Conservation (phyloP, 306 rosid genomes). For the Hylodesmum podocarpum region DNA sequence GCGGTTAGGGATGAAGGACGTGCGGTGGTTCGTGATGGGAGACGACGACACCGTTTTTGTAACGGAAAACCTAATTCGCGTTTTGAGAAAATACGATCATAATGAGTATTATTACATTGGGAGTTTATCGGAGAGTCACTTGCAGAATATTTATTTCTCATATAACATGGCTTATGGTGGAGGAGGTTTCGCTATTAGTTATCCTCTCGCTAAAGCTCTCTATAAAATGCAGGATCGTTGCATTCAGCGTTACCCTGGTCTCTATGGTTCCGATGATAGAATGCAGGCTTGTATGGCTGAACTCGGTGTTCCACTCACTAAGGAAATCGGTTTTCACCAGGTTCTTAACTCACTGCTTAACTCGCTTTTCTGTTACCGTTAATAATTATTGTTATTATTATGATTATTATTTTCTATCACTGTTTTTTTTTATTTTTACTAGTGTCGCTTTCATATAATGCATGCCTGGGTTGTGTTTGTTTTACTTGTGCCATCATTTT, state of each 20-base stretch:
- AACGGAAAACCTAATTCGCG: conserved; percentile 68
- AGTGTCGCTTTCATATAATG: conserved; percentile 13
- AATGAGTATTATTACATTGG: conserved; percentile 86
- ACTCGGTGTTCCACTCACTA: conserved; percentile 98
- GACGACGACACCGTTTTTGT: conserved; percentile 97
- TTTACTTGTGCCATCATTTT: neutral
- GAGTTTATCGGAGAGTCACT: conserved; percentile 83
- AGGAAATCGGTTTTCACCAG: conserved; percentile 97
- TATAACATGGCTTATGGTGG: conserved; percentile 99
- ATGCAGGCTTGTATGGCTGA: conserved; percentile 99
- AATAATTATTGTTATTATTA: neutral
- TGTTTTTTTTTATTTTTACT: neutral
- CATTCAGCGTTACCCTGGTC: conserved; percentile 78
- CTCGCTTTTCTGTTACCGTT: neutral
- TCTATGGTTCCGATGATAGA: conserved; percentile 96
- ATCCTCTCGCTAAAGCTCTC: conserved; percentile 73
- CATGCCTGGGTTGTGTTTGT: neutral
- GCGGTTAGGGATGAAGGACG: conserved; percentile 63
- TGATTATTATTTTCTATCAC: neutral
- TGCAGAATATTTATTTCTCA: conserved; percentile 90
- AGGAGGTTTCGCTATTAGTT: conserved; percentile 94
- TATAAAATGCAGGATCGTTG: conserved; percentile 84
- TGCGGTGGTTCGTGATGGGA: conserved; percentile 98
- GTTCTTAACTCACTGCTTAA: conserved; percentile 16
- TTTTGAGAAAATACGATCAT: conserved; percentile 78